A percentile compares a stretch with the other conserved stretches of the same genome.
phyloP scores from a whole-genome alignment of 2,329 filamentous ascomycete genomes.

The Hymenotorrendiella dingleyae region DNA sequence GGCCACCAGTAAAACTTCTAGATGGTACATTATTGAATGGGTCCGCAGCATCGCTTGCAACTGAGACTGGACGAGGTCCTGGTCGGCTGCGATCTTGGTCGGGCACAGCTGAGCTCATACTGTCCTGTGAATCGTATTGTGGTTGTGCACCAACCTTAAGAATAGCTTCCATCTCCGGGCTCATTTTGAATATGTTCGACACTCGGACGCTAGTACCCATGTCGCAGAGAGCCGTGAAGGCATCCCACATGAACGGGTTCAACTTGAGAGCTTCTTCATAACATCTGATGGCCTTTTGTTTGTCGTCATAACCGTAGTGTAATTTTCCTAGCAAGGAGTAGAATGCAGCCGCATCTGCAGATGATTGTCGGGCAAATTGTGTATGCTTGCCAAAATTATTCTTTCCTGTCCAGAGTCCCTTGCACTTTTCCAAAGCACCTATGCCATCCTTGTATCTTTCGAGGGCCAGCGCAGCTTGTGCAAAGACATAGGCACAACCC shows the following conservation, averaged over 20 bases:
- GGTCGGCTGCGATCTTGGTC: conserved; percentile 26
- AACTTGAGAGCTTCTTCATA: conserved; percentile 84
- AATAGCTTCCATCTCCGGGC: conserved; percentile 52
- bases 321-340: conserved; percentile 81
- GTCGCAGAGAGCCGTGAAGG: conserved; percentile 83
- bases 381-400: conserved; percentile 79
- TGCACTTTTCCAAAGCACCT: conserved; percentile 74
- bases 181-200: conserved; percentile 79
- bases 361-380: conserved; percentile 64
- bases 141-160: conserved; percentile 32
- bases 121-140: conserved; percentile 18
- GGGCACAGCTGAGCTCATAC: conserved; percentile 3
- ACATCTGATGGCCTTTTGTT: conserved; percentile 75
- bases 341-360: conserved; percentile 81
- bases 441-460: conserved; percentile 78
- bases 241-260: conserved; percentile 98
- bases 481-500: conserved; percentile 87
- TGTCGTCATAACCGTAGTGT: conserved; percentile 73
- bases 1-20: conserved; percentile 23
- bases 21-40: conserved; percentile 30
- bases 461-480: conserved; percentile 77
- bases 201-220: conserved; percentile 76
- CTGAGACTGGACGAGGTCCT: conserved; percentile 17
- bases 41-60: conserved; percentile 26
- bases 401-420: conserved; percentile 66